phyloP scores from a whole-genome alignment of 2,329 filamentous ascomycete genomes.

The Diaporthe citrichinensis region DNA sequence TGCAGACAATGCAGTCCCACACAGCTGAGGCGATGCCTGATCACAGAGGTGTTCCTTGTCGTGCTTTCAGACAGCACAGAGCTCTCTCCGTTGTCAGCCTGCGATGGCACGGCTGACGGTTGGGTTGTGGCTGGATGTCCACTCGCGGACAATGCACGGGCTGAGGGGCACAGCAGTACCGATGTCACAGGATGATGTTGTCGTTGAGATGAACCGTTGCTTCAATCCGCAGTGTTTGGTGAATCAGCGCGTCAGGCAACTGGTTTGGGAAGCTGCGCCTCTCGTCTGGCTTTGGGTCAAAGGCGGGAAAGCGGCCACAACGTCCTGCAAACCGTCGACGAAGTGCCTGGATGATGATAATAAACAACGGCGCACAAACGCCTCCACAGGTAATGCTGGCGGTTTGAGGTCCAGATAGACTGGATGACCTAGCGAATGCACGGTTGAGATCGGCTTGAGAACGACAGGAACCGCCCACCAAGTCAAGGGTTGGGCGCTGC shows the following conservation, averaged over 20 bases:
- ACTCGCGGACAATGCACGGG: slow-evolving; percentile 16
- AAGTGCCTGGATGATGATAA: neutral
- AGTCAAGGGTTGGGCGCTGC: neutral
- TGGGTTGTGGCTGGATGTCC: slow-evolving; percentile 5
- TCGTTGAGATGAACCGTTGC: neutral
- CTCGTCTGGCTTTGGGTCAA: neutral
- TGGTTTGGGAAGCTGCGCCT: slow-evolving; percentile 10
- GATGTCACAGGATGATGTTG: neutral
- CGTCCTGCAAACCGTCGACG: neutral
- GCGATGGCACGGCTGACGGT: slow-evolving; percentile 6
- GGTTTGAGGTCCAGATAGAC: slow-evolving; percentile 19
- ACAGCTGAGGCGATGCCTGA: slow-evolving; percentile 4
- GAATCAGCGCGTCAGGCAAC: neutral
- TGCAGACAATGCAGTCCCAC: slow-evolving; percentile 18
- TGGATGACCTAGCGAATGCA: slow-evolving; percentile 26
- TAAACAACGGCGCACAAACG: neutral
- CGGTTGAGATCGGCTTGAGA: slow-evolving; percentile 10
- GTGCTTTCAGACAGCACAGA: neutral
- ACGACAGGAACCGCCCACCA: slow-evolving; percentile 1
- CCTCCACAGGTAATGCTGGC: neutral
- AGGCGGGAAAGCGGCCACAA: neutral
- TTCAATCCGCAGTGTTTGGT: slow-evolving; percentile 7
- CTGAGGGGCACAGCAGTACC: neutral
- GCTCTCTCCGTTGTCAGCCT: neutral
- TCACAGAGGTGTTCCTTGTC: slow-evolving; percentile 26